Evolutionary conservation across 345 rosid species (phyloP).

Genomic region (Bretschneidera sinensis): DNA sequence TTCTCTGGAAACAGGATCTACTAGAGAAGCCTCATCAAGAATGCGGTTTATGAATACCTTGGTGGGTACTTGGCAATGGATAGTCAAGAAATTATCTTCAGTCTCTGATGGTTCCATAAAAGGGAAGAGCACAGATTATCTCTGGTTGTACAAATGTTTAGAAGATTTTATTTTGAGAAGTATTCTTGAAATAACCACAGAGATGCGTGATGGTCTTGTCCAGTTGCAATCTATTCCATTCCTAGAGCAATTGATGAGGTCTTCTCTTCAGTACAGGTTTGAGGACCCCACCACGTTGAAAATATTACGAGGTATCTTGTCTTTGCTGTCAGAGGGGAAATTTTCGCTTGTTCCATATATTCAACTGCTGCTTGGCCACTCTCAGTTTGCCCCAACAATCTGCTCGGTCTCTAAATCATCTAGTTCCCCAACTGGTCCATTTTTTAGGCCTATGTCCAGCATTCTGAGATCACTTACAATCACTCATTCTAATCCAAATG

Average conservation of each 20-base stretch:
- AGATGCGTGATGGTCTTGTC: conserved; percentile 50
- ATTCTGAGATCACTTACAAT: conserved; percentile 52
- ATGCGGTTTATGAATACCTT: conserved; percentile 47
- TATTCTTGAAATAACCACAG: conserved; percentile 39
- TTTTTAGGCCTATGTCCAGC: conserved; percentile 67
- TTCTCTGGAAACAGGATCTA: conserved; percentile 25
- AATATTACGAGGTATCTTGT: conserved; percentile 44
- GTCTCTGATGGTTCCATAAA: conserved; percentile 21
- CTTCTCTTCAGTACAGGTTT: conserved; percentile 68
- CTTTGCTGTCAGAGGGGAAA: conserved; percentile 49
- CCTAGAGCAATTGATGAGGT: conserved; percentile 59
- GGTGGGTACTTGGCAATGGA: conserved; percentile 55
- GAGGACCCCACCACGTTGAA: conserved; percentile 63
- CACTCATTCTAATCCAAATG: conserved; percentile 25
- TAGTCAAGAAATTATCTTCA: conserved; percentile 49
- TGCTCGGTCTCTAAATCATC: conserved; percentile 33
- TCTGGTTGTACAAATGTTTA: conserved; percentile 49
- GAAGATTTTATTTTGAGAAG: conserved; percentile 67
- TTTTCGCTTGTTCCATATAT: conserved; percentile 47
- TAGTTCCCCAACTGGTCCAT: conserved; percentile 41
- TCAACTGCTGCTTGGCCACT: conserved; percentile 70
- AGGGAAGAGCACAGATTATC: conserved; percentile 29
- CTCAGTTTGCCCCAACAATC: conserved; percentile 65
- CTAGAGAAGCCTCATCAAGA: conserved; percentile 33
- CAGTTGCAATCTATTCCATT: conserved; percentile 56